phyloP scores from a whole-genome alignment of 495 filamentous ascomycete genomes.

The Sphaerosporella brunnea region DNA sequence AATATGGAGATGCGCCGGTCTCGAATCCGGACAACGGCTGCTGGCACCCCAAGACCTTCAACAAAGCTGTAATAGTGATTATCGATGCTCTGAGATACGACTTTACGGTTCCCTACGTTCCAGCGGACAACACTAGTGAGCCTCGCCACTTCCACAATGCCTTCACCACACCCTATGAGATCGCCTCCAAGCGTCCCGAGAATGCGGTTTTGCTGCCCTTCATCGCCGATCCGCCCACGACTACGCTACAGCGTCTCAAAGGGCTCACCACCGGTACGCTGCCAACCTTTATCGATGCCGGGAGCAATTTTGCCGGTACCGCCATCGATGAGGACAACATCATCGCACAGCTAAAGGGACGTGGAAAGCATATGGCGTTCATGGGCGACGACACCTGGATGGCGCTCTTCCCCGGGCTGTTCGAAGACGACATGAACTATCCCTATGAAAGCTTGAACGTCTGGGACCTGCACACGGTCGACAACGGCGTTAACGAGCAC shows the following conservation, averaged over 20 bases:
- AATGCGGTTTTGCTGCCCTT: slow-evolving; percentile 86
- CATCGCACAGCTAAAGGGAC: slow-evolving; percentile 59
- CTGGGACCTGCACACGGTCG: slow-evolving; percentile 92
- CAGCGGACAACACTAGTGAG: slow-evolving; percentile 30
- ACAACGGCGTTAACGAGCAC: slow-evolving; percentile 88
- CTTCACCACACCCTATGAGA: slow-evolving; percentile 69
- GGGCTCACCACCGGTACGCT: slow-evolving; percentile 88
- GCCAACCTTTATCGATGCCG: slow-evolving; percentile 83
- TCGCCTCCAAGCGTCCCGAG: slow-evolving; percentile 47
- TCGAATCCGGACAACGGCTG: slow-evolving; percentile 51
- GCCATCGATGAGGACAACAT: slow-evolving; percentile 97
- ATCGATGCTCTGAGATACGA: slow-evolving; percentile 93
- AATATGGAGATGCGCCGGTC: slow-evolving; percentile 29
- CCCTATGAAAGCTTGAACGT: slow-evolving; percentile 96
- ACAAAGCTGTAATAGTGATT: slow-evolving; percentile 77
- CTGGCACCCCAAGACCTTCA: slow-evolving; percentile 87
- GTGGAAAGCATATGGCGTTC: slow-evolving; percentile 75
- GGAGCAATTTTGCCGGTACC: slow-evolving; percentile 87
- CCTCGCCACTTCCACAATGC: slow-evolving; percentile 69
- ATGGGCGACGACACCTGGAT: slow-evolving; percentile 96
- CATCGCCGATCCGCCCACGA: slow-evolving; percentile 90
- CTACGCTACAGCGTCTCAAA: slow-evolving; percentile 81
- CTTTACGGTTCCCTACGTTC: slow-evolving; percentile 67
- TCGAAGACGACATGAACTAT: slow-evolving; percentile 63
- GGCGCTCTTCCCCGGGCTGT: slow-evolving; percentile 75